Conservation (phyloP, 1,284 basidiomycete genomes). For the Trichosporon ovoides region DNA sequence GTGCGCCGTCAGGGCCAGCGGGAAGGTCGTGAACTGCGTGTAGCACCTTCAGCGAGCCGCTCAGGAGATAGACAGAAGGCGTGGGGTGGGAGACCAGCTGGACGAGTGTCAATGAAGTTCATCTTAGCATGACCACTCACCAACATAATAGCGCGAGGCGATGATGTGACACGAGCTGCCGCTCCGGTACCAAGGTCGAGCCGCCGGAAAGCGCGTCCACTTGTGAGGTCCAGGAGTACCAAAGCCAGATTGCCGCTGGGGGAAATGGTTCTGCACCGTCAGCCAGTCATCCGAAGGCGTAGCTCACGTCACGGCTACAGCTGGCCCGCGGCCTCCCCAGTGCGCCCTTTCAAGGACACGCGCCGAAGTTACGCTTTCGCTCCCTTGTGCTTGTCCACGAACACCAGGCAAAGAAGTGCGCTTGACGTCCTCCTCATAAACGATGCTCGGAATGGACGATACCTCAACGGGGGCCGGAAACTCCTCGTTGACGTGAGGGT, state of each 20-base stretch:
- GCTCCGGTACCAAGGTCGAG: slow-evolving; percentile 29
- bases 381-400: neutral
- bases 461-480: slow-evolving; percentile 36
- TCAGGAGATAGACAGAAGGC: slow-evolving; percentile 29
- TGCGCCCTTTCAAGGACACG: slow-evolving; percentile 11
- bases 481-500: slow-evolving; percentile 31
- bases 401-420: slow-evolving; percentile 2
- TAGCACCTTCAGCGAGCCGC: slow-evolving; percentile 6
- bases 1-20: slow-evolving; percentile 13
- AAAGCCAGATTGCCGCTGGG: slow-evolving; percentile 19
- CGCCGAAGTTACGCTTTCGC: slow-evolving; percentile 15
- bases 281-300: neutral
- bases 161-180: slow-evolving; percentile 20
- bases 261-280: neutral
- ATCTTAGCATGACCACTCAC: slow-evolving; percentile 19
- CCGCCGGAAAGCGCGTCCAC: slow-evolving; percentile 27
- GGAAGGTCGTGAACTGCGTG: slow-evolving; percentile 14
- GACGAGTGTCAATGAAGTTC: neutral
- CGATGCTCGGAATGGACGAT: slow-evolving; percentile 27
- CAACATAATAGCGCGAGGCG: slow-evolving; percentile 26
- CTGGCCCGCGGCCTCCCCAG: slow-evolving; percentile 16
- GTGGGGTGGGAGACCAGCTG: slow-evolving; percentile 31
- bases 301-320: slow-evolving; percentile 27
- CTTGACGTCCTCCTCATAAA: slow-evolving; percentile 19
- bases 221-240: slow-evolving; percentile 25